A percentile compares a stretch with the other conserved stretches of the same genome.
phyloP scores from a whole-genome alignment of 2,329 filamentous ascomycete genomes.

The Venturia pyrina region DNA sequence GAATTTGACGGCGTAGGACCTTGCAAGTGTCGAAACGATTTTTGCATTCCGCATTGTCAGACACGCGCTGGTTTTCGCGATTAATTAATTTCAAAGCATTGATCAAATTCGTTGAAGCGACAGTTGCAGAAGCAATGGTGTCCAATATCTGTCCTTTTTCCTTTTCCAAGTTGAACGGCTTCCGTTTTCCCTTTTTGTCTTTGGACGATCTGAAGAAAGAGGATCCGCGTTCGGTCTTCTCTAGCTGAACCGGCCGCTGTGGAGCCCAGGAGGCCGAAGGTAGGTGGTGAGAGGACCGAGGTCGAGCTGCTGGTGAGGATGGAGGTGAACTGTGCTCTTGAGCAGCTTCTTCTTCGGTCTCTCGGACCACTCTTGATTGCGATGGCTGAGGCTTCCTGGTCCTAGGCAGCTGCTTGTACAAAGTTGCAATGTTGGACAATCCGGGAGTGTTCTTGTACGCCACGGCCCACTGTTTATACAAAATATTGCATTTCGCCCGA shows the following conservation, averaged over 20 bases:
- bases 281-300: conserved; percentile 6
- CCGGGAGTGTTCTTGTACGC: conserved; percentile 75
- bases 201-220: conserved; percentile 29
- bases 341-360: conserved; percentile 65
- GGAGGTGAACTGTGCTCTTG: conserved; percentile 36
- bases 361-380: conserved; percentile 71
- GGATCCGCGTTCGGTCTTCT: conserved; percentile 26
- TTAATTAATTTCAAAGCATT: conserved; percentile 88
- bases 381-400: conserved; percentile 54
- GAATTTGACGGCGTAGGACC: conserved; percentile 66
- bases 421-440: conserved; percentile 64
- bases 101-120: conserved; percentile 81
- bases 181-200: conserved; percentile 46
- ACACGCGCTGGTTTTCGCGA: conserved; percentile 77
- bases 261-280: conserved; percentile 13
- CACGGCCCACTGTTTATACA: conserved; percentile 79
- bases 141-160: conserved; percentile 83
- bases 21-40: conserved; percentile 81
- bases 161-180: conserved; percentile 70
- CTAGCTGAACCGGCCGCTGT: conserved; percentile 19
- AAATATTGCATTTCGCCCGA: conserved; percentile 73
- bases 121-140: conserved; percentile 79
- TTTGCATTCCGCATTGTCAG: conserved; percentile 67
- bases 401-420: conserved; percentile 62
- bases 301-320: conserved; percentile 21